Percentiles rank a stretch among this genome's conserved stretches.
phyloP scores from a whole-genome alignment of 768 basidiomycete species.

The Sarcodon aspratus region DNA sequence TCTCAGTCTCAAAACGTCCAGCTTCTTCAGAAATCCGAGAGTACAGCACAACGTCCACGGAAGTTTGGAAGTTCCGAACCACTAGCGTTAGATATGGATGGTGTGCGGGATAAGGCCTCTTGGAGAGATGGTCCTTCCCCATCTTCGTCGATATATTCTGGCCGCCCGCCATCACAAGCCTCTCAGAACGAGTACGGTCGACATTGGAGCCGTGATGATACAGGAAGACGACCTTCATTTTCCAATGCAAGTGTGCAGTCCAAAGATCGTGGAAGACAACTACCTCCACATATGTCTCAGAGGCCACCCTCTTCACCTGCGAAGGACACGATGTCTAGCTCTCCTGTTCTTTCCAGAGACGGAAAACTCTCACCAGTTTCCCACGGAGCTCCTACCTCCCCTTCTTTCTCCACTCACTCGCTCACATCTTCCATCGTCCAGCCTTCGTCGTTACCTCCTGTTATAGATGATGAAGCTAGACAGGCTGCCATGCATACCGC shows the following conservation, averaged over 20 bases:
- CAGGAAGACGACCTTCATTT: background rate
- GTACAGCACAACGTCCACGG: background rate
- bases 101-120: background rate
- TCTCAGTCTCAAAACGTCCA: conserved; percentile 32
- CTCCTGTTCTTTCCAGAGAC: conserved; percentile 3
- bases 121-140: background rate
- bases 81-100: background rate
- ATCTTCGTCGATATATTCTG: background rate
- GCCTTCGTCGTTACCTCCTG: conserved; percentile 7
- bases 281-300: background rate
- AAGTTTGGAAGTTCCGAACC: background rate
- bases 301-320: background rate
- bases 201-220: background rate
- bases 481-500: conserved; percentile 77
- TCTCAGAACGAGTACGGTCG: background rate
- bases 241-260: background rate
- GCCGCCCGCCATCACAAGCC: background rate
- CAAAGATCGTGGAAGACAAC: background rate
- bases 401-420: conserved; percentile 1
- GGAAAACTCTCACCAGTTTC: background rate
- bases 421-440: conserved; percentile 4
- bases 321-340: background rate
- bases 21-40: conserved; percentile 43
- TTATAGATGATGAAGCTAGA: conserved; percentile 45
- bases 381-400: background rate